Evolutionary conservation across 2,329 filamentous ascomycete species (phyloP), one percentile per base, ranked within the genome.

Genomic region (Trichoderma afroharzianum): DNA sequence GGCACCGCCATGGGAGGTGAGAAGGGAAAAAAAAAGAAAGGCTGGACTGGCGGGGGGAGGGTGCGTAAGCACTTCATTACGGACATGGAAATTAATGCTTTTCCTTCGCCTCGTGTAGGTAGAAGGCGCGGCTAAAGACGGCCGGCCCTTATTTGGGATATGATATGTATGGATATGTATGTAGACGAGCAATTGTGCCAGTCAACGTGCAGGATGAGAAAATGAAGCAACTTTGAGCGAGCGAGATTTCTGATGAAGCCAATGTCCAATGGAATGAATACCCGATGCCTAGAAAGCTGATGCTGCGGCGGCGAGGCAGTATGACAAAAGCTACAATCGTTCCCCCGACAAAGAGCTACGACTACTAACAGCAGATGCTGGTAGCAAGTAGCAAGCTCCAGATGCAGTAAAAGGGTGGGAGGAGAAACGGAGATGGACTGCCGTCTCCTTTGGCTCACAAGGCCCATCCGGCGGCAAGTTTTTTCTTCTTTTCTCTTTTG

Each of bases 101-200:
- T 50, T 11, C 33, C 14, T 3, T n/a, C 28, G 61, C 39, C 28
- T n/a, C n/a, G 33, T 59, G 53, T 59, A 64, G 26, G 43, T 18
- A 61, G 66, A 68, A 61, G 66, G 66, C 66, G 66, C 66, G 33
- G 55, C 66, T 61, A 68, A 18, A 59, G 21, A 55, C 33, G 39
- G 55, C 43, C 43, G 63, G 53, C 15, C 28, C 43, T 4, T 50
- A n/a, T 43, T 43, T 43, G n/a, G 18, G 18, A 43, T 43, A 43
- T 43, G 39, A 43, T n/a, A 43, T 43, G 18, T 33, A 14, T 55
- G 14, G 1, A 12, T 36, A 53, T 64, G 28, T 24, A 32, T 24
- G 43, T 59, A 53, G 39, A 53, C 47, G 47, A 53, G 47, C 7
- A 39, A 18, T 3, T 33, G 8, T 36, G 11, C 18, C 18, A 24